A percentile compares a stretch with the other conserved stretches of the same genome.
phyloP scores from a whole-genome alignment of 495 filamentous ascomycete genomes.

The Lasiosphaeria ovina region DNA sequence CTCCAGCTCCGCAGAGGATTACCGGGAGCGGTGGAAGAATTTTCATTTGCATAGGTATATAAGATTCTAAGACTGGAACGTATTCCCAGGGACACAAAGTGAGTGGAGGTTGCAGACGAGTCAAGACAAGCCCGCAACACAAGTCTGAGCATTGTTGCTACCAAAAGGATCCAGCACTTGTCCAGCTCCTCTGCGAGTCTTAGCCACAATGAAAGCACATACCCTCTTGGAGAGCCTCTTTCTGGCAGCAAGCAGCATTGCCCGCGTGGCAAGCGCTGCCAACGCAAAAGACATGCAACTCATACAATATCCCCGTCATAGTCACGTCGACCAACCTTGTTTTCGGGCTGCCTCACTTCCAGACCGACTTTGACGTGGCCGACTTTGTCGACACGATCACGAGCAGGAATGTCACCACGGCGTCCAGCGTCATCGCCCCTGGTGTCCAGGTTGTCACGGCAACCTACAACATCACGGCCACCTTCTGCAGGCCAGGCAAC shows the following conservation, averaged over 20 bases:
- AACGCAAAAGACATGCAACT: constrained; percentile 13
- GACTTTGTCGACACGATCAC: constrained; percentile 21
- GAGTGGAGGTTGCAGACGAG: too few species aligned
- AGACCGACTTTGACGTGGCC: constrained; percentile 25
- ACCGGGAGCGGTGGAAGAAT: too few species aligned
- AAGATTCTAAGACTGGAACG: too few species aligned
- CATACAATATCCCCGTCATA: constrained; percentile 18
- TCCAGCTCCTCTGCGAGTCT: neutral
- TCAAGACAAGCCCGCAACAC: too few species aligned
- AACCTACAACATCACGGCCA: constrained; percentile 24
- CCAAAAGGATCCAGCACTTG: too few species aligned
- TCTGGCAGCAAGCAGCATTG: neutral
- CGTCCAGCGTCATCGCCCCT: neutral
- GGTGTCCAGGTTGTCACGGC: constrained; percentile 8
- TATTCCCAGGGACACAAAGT: too few species aligned
- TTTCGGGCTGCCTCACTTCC: constrained; percentile 13
- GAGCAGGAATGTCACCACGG: constrained; percentile 7
- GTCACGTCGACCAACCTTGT: constrained; percentile 16
- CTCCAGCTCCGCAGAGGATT: too few species aligned
- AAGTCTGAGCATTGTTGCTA: too few species aligned
- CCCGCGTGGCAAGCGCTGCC: neutral
- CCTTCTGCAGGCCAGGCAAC: constrained; percentile 24
- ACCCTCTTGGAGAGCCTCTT: neutral
- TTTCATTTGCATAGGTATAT: too few species aligned
- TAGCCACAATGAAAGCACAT: neutral